Evolutionary conservation across 202 grass and related monocot genomes (phyloP), one percentile per base, ranked within the genome.

Genomic region (Saccharum hybrid): DNA sequence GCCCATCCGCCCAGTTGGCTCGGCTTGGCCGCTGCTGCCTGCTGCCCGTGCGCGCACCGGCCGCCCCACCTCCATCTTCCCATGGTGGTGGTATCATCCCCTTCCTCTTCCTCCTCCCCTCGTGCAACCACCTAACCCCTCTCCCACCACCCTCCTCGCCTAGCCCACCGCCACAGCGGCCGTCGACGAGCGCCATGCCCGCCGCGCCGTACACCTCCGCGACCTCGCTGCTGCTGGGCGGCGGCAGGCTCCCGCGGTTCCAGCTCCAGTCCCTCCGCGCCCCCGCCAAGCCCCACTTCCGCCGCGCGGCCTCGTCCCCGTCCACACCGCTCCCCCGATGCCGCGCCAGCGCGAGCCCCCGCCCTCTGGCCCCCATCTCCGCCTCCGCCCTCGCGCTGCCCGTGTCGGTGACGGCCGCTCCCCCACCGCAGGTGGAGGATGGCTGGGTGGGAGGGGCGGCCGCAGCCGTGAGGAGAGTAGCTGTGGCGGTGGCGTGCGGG

Each of bases 261-360:
- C 84, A 65, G 43, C 66, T 81, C 84, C 75, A 90, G 80, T 81
- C 71, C 37, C 81, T 84, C 43, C 76, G 81, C 34, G 63, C 71
- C 10, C 71, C 76, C 56, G 76, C 84, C 88, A 87, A 81, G 19
- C 26, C 80, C 9, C 54, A 71, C 52, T 85, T 76, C 77, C 75
- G 19, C 78, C 19, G 12, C 87, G 4, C 26, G 26, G 28, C 72
- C 66, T 3, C 22, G 10, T 37, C 51, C 60, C 48, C 60, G 14
- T 10, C 23, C 63, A 11, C 6, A 9, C 57, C 13, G 12, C 33
- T 70, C 46, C 60, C 57, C 57, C 15, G 71, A 54, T 13, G 39
- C 78, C 6, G 57, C 64, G 13, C 80, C 62, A 8, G 63, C 54
- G 10, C 31, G 21, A 80, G 69, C 19, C 43, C 51, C 37, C 57